A percentile compares a stretch with the other conserved stretches of the same genome.
Evolutionary conservation across 345 rosid genomes (phyloP).

Genomic region (Aquilaria yunnanensis): DNA sequence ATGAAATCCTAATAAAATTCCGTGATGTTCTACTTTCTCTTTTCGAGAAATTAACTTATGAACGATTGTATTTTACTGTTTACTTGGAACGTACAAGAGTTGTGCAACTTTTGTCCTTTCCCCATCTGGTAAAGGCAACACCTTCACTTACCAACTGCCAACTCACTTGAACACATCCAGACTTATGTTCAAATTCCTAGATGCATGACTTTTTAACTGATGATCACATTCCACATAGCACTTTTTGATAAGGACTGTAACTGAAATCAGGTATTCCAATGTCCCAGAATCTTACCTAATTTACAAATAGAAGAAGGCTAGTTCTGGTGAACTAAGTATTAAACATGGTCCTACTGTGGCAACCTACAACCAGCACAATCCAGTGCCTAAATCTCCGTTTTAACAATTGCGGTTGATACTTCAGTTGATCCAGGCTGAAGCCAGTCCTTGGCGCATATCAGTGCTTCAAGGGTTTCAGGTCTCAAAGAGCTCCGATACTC

Average conservation of each 20-base stretch:
- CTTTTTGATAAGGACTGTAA: background rate
- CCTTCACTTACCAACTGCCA: background rate
- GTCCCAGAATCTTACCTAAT: conserved; percentile 3
- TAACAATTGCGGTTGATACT: conserved; percentile 38
- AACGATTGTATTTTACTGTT: no score
- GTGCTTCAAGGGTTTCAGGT: conserved; percentile 87
- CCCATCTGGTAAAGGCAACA: background rate
- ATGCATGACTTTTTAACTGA: background rate
- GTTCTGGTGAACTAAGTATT: conserved; percentile 8
- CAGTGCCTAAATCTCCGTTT: conserved; percentile 46
- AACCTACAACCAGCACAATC: conserved; percentile 15
- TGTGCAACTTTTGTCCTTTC: no score
- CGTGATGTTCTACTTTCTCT: no score
- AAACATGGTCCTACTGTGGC: conserved; percentile 3
- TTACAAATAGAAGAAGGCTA: conserved; percentile 4
- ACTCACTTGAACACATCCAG: background rate
- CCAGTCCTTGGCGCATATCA: conserved; percentile 89
- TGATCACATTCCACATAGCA: no score
- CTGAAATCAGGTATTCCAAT: no score
- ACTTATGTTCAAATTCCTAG: no score
- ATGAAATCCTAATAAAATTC: no score
- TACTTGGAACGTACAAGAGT: no score
- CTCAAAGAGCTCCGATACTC: conserved; percentile 60
- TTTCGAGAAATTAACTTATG: no score
- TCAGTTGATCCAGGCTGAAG: conserved; percentile 38